phyloP scores from a whole-genome alignment of 2,329 filamentous ascomycete species.

The Monilinia fructicola region DNA sequence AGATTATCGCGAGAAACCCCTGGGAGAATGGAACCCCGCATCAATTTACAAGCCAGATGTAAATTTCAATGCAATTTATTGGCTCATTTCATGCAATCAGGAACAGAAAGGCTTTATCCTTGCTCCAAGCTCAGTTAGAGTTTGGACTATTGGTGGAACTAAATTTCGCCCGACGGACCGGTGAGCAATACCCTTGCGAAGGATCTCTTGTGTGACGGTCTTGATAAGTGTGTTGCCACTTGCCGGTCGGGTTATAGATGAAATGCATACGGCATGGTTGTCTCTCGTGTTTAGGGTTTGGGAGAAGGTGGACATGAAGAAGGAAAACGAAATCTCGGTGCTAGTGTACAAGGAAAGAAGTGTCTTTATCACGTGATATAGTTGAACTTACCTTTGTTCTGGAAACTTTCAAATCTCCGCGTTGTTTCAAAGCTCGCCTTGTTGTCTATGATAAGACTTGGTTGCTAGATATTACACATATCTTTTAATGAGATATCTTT shows the following conservation, averaged over 20 bases:
- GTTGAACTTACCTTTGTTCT: too few relatives aligned
- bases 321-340: too few relatives aligned
- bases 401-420: too few relatives aligned
- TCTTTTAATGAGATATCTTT: neutral
- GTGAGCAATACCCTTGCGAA: constrained; percentile 1
- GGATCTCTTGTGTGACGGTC: too few relatives aligned
- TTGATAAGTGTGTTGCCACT: neutral
- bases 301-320: too few relatives aligned
- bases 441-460: neutral
- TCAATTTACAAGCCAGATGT: neutral
- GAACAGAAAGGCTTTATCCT: constrained; percentile 5
- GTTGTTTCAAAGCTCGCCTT: too few relatives aligned
- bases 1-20: constrained; percentile 1
- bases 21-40: constrained; percentile 1
- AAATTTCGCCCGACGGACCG: neutral
- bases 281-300: too few relatives aligned
- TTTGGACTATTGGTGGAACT: constrained; percentile 17
- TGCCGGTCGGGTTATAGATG: too few relatives aligned
- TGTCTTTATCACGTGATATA: too few relatives aligned
- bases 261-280: rapidly evolving
- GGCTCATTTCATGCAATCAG: neutral
- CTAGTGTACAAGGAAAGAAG: too few relatives aligned
- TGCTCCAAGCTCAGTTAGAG: neutral
- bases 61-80: neutral
- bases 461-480: neutral